Percentiles rank a stretch among this genome's conserved stretches.
Evolutionary conservation across 148 eudicot species (phyloP).

Genomic region (Rhododendron vialii): DNA sequence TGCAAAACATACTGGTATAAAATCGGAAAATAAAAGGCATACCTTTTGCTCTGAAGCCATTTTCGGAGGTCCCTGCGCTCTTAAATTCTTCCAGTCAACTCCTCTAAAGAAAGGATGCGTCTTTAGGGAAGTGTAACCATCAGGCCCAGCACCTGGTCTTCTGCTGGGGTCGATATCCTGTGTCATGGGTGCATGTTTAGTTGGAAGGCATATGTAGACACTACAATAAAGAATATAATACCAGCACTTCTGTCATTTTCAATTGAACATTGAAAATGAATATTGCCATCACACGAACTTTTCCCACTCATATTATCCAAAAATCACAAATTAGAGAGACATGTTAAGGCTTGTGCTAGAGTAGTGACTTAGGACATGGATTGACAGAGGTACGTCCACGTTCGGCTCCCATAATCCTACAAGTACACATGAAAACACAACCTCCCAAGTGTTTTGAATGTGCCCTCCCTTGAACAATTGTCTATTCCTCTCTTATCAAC

Average conservation of each 20-base stretch:
- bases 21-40: background rate
- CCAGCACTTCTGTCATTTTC: background rate
- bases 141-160: slow-evolving; percentile 95
- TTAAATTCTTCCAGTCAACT: slow-evolving; percentile 69
- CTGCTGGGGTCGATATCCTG: slow-evolving; percentile 87
- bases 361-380: background rate
- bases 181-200: slow-evolving; percentile 4
- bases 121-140: slow-evolving; percentile 76
- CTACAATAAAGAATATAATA: background rate
- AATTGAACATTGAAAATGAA: background rate
- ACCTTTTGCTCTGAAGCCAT: slow-evolving; percentile 72
- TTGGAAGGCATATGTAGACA: background rate
- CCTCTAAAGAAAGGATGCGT: slow-evolving; percentile 77
- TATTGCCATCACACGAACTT: background rate
- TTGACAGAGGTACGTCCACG: background rate
- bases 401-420: background rate
- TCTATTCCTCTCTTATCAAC: background rate
- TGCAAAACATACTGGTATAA: background rate
- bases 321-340: background rate
- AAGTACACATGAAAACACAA: slow-evolving; percentile 4
- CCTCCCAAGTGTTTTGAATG: background rate
- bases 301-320: background rate
- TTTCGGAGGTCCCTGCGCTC: slow-evolving; percentile 67
- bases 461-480: background rate
- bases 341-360: background rate